Conservation (phyloP, 2,329 filamentous ascomycete genomes). For the Aspergillus latus region DNA sequence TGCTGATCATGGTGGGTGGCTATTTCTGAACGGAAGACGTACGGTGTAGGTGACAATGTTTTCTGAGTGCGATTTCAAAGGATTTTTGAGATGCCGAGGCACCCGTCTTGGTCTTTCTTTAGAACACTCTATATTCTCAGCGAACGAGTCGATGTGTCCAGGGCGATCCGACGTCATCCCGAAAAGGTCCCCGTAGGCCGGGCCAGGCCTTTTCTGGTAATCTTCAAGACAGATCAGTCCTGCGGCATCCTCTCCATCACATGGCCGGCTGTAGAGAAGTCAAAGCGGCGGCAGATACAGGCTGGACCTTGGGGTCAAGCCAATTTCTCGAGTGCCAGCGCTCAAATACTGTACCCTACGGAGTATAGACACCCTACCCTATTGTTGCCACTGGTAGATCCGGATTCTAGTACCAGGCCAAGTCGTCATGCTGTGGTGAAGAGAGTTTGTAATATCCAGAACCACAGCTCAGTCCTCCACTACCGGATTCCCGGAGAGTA, state of each 20-base stretch:
- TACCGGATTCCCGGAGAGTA: constrained; percentile 5
- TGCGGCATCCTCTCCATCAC: neutral
- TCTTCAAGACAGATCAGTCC: constrained; percentile 5
- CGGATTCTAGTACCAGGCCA: neutral
- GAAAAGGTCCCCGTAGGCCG: constrained; percentile 1
- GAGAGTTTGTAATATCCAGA: neutral
- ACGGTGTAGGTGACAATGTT: neutral
- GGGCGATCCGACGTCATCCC: constrained; percentile 13
- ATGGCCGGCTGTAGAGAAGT: neutral
- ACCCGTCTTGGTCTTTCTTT: neutral
- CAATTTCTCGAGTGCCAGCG: neutral
- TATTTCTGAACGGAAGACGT: neutral
- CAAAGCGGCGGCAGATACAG: neutral
- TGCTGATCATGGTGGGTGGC: neutral
- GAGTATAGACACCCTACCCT: neutral
- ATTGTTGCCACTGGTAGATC: neutral
- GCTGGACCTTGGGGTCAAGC: neutral
- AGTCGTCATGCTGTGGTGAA: constrained; percentile 7
- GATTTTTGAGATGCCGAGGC: neutral
- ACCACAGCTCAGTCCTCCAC: neutral
- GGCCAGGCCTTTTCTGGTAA: constrained; percentile 9
- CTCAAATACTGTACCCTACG: neutral
- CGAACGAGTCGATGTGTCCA: neutral
- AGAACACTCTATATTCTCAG: neutral
- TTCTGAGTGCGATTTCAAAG: neutral